phyloP scores from a whole-genome alignment of 2,329 filamentous ascomycete species.

The Clonostachys solani region DNA sequence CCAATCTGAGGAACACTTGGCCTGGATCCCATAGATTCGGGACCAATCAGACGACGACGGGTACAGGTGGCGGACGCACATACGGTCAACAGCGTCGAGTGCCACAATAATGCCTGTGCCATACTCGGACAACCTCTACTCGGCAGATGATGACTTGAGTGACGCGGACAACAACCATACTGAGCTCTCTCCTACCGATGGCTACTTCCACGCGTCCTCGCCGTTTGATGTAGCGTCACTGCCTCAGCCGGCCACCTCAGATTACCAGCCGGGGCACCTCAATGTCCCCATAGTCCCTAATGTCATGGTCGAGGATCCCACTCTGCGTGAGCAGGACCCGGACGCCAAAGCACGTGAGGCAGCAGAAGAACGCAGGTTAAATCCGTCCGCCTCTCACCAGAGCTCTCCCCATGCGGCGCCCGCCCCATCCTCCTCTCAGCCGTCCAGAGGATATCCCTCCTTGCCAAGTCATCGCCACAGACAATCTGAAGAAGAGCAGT shows the following conservation, averaged over 20 bases:
- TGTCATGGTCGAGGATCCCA: conserved; percentile 44
- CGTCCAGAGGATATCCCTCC: conserved; percentile 2
- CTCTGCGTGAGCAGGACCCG: conserved; percentile 25
- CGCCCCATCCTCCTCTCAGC: conserved; percentile 5
- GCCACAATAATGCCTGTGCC: conserved; percentile 33
- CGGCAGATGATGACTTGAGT: conserved; percentile 28
- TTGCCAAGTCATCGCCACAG: conserved; percentile 9
- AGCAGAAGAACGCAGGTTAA: conserved; percentile 30
- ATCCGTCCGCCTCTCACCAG: conserved; percentile 9
- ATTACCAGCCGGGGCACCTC: conserved; percentile 5
- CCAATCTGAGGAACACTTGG: too few relatives aligned
- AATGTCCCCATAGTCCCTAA: conserved; percentile 40
- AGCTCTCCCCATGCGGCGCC: conserved; percentile 3
- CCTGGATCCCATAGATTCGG: too few relatives aligned
- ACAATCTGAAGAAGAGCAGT: conserved; percentile 15
- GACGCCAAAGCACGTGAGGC: conserved; percentile 38
- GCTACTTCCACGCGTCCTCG: conserved; percentile 42
- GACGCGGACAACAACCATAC: conserved; percentile 17
- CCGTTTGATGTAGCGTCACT: conserved; percentile 14
- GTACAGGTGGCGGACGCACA: too few relatives aligned
- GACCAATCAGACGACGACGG: too few relatives aligned
- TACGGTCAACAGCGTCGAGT: background rate
- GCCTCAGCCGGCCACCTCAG: conserved; percentile 2
- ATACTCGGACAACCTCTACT: conserved; percentile 43
- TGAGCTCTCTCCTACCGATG: conserved; percentile 44